Conservation (phyloP, 1,139 yeast genomes). For the Suhomyces terraborum region DNA sequence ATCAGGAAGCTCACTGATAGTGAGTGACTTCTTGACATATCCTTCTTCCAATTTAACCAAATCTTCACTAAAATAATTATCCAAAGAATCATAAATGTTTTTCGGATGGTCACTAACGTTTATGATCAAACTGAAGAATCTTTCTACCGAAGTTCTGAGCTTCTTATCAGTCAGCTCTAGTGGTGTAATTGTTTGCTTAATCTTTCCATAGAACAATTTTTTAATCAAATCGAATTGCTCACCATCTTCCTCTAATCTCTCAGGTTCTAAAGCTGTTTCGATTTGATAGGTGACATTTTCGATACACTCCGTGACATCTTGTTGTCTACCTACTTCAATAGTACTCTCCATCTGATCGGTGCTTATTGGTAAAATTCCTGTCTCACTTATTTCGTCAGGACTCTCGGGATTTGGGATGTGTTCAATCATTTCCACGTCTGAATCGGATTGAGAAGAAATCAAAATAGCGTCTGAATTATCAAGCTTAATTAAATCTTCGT, state of each 20-base stretch:
- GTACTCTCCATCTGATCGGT: constrained; percentile 70
- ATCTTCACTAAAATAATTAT: constrained; percentile 79
- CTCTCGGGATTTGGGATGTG: constrained; percentile 3
- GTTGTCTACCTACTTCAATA: constrained; percentile 85
- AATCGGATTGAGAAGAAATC: constrained; percentile 17
- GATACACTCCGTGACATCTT: constrained; percentile 96
- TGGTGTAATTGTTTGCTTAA: constrained; percentile 48
- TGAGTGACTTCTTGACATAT: constrained; percentile 68
- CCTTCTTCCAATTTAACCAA: constrained; percentile 72
- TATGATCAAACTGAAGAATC: constrained; percentile 79
- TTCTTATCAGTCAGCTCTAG: constrained; percentile 41
- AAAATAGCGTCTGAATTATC: constrained; percentile 15
- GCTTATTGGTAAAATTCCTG: constrained; percentile 44
- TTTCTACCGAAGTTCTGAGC: constrained; percentile 70
- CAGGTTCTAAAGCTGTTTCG: constrained; percentile 85
- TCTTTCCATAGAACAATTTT: constrained; percentile 73
- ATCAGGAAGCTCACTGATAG: constrained; percentile 72
- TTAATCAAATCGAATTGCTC: constrained; percentile 84
- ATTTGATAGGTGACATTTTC: constrained; percentile 91
- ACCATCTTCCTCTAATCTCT: constrained; percentile 63
- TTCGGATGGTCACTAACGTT: constrained; percentile 88
- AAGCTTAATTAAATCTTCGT: constrained; percentile 11
- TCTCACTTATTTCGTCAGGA: constrained; percentile 8
- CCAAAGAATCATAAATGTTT: constrained; percentile 87
- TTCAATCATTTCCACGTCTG: constrained; percentile 16